Conservation (phyloP, 306 rosid species). For the Rosa persica region DNA sequence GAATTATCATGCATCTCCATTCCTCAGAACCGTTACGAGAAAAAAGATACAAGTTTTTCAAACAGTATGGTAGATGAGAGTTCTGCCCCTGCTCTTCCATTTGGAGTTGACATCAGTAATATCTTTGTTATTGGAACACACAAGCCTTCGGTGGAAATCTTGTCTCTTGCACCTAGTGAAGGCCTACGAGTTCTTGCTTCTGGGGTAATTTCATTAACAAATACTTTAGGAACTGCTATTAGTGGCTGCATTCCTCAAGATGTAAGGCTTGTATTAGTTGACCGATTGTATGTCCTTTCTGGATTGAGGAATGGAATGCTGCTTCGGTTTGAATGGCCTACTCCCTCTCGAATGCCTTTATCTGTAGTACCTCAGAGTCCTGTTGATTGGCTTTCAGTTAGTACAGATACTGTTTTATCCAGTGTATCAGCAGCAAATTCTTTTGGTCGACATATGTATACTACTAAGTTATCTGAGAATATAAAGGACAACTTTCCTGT, state of each 20-base stretch:
- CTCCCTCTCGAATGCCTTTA: constrained; percentile 22
- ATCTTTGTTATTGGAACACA: constrained; percentile 86
- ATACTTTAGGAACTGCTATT: constrained; percentile 64
- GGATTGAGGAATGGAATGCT: constrained; percentile 97
- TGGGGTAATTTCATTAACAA: constrained; percentile 70
- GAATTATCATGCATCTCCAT: constrained; percentile 92
- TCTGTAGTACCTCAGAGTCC: constrained; percentile 38
- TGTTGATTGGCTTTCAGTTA: constrained; percentile 36
- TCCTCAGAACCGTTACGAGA: constrained; percentile 50
- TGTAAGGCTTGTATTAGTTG: constrained; percentile 81
- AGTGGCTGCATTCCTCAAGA: constrained; percentile 95
- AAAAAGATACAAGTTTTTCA: constrained; percentile 37
- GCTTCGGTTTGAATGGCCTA: constrained; percentile 93
- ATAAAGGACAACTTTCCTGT: constrained; percentile 37
- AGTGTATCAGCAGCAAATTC: constrained; percentile 44
- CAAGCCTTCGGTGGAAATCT: constrained; percentile 84
- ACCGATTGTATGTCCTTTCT: constrained; percentile 70
- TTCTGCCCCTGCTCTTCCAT: constrained; percentile 39
- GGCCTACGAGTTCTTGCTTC: constrained; percentile 65
- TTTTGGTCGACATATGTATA: constrained; percentile 26
- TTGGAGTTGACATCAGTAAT: constrained; percentile 49
- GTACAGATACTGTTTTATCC: constrained; percentile 41
- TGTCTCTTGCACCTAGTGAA: constrained; percentile 46
- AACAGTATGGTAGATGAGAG: constrained; percentile 34
- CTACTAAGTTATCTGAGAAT: constrained; percentile 37